These are phyloP conservation scores for Trichosporon sp. DNA, from an alignment of 1,284 basidiomycete species.

Conservation along the genomic window DNA sequence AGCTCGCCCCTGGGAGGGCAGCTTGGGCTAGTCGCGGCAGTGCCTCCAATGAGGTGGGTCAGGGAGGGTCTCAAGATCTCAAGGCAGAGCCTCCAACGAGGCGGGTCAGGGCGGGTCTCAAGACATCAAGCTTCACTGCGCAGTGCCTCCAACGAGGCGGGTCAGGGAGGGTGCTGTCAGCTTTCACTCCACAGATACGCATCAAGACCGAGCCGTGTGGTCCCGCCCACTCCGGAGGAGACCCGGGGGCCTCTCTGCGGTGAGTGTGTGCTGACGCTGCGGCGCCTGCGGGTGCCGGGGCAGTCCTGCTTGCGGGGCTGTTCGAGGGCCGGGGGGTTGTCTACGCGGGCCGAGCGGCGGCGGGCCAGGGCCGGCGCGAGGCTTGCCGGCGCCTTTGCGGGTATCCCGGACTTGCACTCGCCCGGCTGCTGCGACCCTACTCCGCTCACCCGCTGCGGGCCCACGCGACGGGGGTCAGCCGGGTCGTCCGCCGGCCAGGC, in stretches of 20 bases:
- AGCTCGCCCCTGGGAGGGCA: too few species aligned
- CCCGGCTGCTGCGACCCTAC: too few species aligned
- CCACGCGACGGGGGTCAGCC: too few species aligned
- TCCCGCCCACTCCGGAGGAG: background rate
- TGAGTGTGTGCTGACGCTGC: background rate
- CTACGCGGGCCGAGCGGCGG: too few species aligned
- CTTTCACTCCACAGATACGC: too few species aligned
- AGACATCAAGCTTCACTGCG: background rate
- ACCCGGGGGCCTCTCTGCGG: background rate
- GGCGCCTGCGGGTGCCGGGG: background rate
- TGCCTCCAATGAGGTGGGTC: background rate
- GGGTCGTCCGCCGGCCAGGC: too few species aligned
- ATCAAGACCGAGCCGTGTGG: too few species aligned
- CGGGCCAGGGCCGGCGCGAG: background rate
- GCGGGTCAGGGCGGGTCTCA: background rate
- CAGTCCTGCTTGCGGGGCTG: background rate
- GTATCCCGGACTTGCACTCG: too few species aligned
- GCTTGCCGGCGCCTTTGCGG: background rate
- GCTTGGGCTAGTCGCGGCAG: too few species aligned
- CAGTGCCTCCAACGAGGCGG: background rate
- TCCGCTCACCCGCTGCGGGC: too few species aligned
- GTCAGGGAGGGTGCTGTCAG: background rate
- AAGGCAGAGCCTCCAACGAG: background rate
- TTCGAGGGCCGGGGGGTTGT: background rate
- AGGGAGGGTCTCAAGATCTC: too few species aligned